Percentiles rank a stretch among this genome's conserved stretches.
Conservation (phyloP, 148 eudicot species). For the Gaultheria prostrata region DNA sequence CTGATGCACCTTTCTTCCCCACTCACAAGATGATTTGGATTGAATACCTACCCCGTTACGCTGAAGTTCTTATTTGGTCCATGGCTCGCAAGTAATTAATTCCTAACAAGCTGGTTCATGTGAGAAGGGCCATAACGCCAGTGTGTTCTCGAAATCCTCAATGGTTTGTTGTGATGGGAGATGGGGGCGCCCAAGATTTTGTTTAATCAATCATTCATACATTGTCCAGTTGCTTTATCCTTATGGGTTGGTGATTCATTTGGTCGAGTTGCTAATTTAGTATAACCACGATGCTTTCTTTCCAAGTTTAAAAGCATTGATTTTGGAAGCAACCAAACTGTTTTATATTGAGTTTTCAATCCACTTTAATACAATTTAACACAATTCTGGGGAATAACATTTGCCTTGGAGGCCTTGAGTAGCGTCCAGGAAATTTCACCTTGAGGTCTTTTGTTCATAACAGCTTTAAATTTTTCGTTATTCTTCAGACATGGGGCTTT, state of each 20-base stretch:
- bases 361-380: not conserved
- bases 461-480: not conserved
- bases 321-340: not conserved
- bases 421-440: not conserved
- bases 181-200: not conserved
- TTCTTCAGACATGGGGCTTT: not conserved
- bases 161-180: not conserved
- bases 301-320: not conserved
- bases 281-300: not conserved
- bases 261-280: not conserved
- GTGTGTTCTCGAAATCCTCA: not conserved
- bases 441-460: not conserved
- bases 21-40: not conserved
- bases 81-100: not conserved
- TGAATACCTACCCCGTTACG: not conserved
- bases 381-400: not conserved
- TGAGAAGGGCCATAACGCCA: not conserved
- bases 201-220: not conserved
- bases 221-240: not conserved
- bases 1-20: not conserved
- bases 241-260: not conserved
- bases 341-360: not conserved
- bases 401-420: not conserved
- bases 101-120: not conserved
- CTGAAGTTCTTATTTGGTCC: not conserved